A percentile compares a stretch with the other conserved stretches of the same genome.
Conservation (phyloP, 1,284 basidiomycete genomes). For the Apiotrichum sp. region DNA sequence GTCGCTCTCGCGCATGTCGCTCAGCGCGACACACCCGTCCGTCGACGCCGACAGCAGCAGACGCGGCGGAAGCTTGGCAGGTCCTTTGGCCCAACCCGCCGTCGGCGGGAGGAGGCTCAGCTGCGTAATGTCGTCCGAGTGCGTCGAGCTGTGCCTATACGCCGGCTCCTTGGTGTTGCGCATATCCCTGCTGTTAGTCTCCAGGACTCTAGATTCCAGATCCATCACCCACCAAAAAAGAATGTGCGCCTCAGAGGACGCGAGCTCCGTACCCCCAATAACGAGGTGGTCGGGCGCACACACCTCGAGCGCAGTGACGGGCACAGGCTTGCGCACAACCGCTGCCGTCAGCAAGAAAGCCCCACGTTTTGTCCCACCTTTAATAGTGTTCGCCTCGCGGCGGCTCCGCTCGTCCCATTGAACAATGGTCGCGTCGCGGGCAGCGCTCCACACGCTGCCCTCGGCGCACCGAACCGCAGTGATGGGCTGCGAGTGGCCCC, state of each 20-base stretch:
- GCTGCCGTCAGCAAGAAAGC: slow-evolving; percentile 21
- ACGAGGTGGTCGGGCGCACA: slow-evolving; percentile 43
- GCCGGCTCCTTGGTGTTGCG: slow-evolving; percentile 40
- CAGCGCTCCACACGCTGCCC: slow-evolving; percentile 37
- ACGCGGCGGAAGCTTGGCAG: slow-evolving; percentile 19
- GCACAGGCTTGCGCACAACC: slow-evolving; percentile 39
- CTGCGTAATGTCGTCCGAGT: slow-evolving; percentile 51
- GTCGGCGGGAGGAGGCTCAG: slow-evolving; percentile 47
- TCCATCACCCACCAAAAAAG: slow-evolving; percentile 43
- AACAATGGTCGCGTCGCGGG: slow-evolving; percentile 40
- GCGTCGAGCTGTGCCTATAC: slow-evolving; percentile 49
- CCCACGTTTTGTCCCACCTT: slow-evolving; percentile 26
- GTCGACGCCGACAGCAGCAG: slow-evolving; percentile 49
- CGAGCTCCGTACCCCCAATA: slow-evolving; percentile 49
- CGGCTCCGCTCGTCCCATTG: slow-evolving; percentile 44
- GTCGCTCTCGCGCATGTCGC: slow-evolving; percentile 46
- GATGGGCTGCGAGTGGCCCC: slow-evolving; percentile 31
- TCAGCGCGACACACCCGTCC: slow-evolving; percentile 49
- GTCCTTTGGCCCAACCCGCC: slow-evolving; percentile 17
- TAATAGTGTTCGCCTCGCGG: slow-evolving; percentile 30
- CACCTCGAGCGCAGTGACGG: slow-evolving; percentile 40
- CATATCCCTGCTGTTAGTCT: slow-evolving; percentile 37
- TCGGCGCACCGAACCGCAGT: slow-evolving; percentile 27
- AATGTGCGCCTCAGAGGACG: slow-evolving; percentile 49
- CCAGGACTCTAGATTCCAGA: neutral